Percentiles rank a stretch among this genome's conserved stretches.
phyloP scores from a whole-genome alignment of 2,329 filamentous ascomycete species.

The Trichoderma harzianum region DNA sequence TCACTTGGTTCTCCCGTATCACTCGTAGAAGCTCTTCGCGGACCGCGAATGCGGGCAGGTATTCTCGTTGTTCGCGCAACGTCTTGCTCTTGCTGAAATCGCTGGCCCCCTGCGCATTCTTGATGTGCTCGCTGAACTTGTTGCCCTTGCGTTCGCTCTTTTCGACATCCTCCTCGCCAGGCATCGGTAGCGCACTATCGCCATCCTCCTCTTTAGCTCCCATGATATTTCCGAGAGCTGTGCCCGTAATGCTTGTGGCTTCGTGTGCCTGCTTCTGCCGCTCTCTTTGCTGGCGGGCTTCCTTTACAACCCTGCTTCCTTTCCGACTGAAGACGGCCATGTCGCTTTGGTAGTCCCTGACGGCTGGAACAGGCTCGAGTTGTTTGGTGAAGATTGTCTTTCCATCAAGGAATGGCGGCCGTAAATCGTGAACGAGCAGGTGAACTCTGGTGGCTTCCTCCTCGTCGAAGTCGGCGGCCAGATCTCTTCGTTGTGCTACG shows the following conservation, averaged over 20 bases:
- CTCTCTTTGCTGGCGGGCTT: slow-evolving; percentile 87
- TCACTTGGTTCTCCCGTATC: slow-evolving; percentile 93
- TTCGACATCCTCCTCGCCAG: slow-evolving; percentile 64
- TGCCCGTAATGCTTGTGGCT: slow-evolving; percentile 89
- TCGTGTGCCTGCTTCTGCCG: slow-evolving; percentile 92
- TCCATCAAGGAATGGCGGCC: slow-evolving; percentile 91
- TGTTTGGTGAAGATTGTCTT: slow-evolving; percentile 97
- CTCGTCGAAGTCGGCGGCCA: slow-evolving; percentile 82
- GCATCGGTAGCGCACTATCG: slow-evolving; percentile 78
- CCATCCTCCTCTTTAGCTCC: slow-evolving; percentile 90
- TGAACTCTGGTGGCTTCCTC: slow-evolving; percentile 88
- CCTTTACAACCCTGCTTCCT: slow-evolving; percentile 88
- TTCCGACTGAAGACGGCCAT: slow-evolving; percentile 98
- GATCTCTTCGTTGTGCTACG: slow-evolving; percentile 83
- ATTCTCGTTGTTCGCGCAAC: slow-evolving; percentile 86
- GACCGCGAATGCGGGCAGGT: slow-evolving; percentile 91
- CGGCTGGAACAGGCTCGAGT: slow-evolving; percentile 87
- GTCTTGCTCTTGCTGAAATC: slow-evolving; percentile 92
- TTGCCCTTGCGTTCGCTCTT: slow-evolving; percentile 49
- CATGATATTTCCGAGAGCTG: slow-evolving; percentile 90
- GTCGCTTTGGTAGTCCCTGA: slow-evolving; percentile 91
- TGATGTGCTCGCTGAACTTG: slow-evolving; percentile 90
- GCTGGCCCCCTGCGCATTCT: slow-evolving; percentile 80
- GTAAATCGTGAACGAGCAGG: slow-evolving; percentile 86
- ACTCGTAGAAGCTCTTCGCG: slow-evolving; percentile 88